These are phyloP conservation scores for Anisodus acutangulus DNA, from an alignment of 257 asterid genomes.

Conservation along the genomic window DNA sequence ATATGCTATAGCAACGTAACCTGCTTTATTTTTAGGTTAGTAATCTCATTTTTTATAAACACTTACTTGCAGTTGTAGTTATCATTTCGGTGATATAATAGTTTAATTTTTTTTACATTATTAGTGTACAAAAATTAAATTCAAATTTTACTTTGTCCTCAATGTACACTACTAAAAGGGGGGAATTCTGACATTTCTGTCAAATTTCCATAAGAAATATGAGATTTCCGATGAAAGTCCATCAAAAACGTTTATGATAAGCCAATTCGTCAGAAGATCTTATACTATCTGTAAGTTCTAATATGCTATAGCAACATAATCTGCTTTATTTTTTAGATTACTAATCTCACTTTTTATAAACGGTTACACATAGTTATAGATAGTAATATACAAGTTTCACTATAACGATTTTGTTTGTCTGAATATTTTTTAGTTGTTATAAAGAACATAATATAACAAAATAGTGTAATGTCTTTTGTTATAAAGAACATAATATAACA, in stretches of 20 bases:
- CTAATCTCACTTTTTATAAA: background rate
- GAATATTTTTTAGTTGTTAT: too few relatives aligned
- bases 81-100: background rate
- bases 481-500: too few relatives aligned
- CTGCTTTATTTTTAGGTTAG: background rate
- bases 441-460: too few relatives aligned
- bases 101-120: background rate
- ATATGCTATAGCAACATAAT: background rate
- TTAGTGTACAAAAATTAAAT: background rate
- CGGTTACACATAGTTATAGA: background rate
- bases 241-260: too few relatives aligned
- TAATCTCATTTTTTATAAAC: background rate
- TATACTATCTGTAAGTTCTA: background rate
- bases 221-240: background rate
- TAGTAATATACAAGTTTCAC: too few relatives aligned
- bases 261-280: too few relatives aligned
- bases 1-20: background rate
- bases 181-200: too few relatives aligned
- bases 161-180: background rate
- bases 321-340: background rate
- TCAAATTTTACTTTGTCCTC: background rate
- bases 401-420: too few relatives aligned
- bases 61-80: background rate
- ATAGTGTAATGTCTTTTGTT: too few relatives aligned
- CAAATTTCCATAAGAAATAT: background rate